phyloP scores from a whole-genome alignment of 1,284 basidiomycete genomes.

The Cutaneotrichosporon cutaneum region DNA sequence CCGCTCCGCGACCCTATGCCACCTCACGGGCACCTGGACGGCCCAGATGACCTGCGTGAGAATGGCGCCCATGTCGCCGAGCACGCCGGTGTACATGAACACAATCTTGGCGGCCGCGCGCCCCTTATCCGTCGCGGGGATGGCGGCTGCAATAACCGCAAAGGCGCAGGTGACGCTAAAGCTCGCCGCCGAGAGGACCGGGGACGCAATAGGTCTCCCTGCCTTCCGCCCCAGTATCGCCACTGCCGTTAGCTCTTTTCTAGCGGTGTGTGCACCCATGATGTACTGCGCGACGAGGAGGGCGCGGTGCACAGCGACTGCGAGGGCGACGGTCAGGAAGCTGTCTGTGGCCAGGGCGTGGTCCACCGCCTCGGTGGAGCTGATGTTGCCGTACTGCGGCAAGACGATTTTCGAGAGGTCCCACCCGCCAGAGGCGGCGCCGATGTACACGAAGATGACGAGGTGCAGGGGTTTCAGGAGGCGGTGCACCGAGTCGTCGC shows the following conservation, averaged over 20 bases:
- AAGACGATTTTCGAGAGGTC: background rate
- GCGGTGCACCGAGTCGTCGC: constrained; percentile 38
- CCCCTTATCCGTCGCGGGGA: constrained; percentile 20
- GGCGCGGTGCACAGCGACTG: constrained; percentile 23
- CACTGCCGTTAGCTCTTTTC: background rate
- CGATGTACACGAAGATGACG: constrained; percentile 36
- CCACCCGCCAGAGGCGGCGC: constrained; percentile 39
- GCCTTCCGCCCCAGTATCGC: background rate
- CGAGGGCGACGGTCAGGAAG: constrained; percentile 31
- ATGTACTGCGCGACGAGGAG: constrained; percentile 32
- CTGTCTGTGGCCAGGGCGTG: background rate
- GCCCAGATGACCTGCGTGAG: constrained; percentile 14
- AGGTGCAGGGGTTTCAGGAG: constrained; percentile 34
- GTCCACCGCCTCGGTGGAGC: background rate
- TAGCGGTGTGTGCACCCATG: background rate
- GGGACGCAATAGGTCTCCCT: background rate
- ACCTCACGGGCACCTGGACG: background rate
- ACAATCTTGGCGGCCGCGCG: constrained; percentile 28
- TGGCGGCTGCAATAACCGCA: constrained; percentile 20
- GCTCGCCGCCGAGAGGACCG: background rate
- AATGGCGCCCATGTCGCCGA: constrained; percentile 23
- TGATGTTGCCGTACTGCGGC: background rate
- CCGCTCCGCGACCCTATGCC: constrained; percentile 11
- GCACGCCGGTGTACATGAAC: constrained; percentile 33
- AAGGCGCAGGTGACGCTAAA: constrained; percentile 21